Evolutionary conservation across 768 basidiomycete species (phyloP), one percentile per base, ranked within the genome.

Genomic region (Tulasnella sp.): DNA sequence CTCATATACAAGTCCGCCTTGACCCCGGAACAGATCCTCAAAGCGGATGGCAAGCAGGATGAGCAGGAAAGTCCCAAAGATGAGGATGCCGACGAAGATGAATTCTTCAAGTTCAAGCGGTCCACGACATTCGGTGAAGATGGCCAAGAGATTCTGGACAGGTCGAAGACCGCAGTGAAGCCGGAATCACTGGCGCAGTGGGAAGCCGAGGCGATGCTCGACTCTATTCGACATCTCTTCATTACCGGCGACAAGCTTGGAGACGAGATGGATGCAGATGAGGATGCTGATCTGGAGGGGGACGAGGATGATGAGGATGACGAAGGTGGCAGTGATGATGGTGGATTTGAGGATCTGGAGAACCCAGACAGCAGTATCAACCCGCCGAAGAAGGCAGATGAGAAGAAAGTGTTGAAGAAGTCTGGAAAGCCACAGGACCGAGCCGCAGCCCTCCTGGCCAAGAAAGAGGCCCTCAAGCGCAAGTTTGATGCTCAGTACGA

Each of bases 401-500:
- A 24, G 25, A 7, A 66, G 59, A 43, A 64, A 50, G n/a, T 45
- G 59, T 51, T 8, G 29, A 24, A 38, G 34, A 38, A 59, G 48
- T n/a, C 46, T 15, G 45, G 31, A 60, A 11, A 29, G 10, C 12
- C 52, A 15, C 72, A 77, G 60, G 67, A 74, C 11, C 73, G 74
- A 29, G 77, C 76, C 25, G 73, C 74, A 29, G 75, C 78, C 1
- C 81, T 97, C 34, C 81, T 85, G 8, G 77, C 79, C 29, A 97
- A 94, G 74, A 97, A 97, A 73, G 90, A 88, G 65, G 81, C 78
- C 1, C 78, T 97, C 60, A 96, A 96, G 72, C 82, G 84, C 64
- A 93, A 94, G 70, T 99, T 99, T 68, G 90, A 99, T 71, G 89
- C 91, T 65, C 87, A 94, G 71, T 97, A 97, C 70, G 92, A 96